Percentiles rank a stretch among this genome's conserved stretches.
phyloP scores from a whole-genome alignment of 1,139 yeast genomes.

The Nakaseomyces bracarensis region DNA sequence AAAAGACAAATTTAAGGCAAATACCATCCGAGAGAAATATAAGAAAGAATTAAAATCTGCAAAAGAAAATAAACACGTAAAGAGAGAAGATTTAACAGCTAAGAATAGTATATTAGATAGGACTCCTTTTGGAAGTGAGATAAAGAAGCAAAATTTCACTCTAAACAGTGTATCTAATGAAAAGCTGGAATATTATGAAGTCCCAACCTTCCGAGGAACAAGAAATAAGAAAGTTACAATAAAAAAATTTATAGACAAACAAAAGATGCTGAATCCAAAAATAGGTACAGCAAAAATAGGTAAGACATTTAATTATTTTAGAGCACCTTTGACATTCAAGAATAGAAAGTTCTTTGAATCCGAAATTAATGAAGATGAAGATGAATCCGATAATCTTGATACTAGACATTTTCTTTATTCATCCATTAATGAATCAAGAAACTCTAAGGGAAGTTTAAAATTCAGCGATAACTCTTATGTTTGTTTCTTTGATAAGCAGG shows the following conservation, averaged over 20 bases:
- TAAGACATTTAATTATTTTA: background rate
- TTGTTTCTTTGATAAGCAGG: slow-evolving; percentile 3
- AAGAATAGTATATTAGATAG: background rate
- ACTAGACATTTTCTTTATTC: too few species aligned
- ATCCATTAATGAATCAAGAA: background rate
- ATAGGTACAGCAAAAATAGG: background rate
- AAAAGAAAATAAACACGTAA: background rate
- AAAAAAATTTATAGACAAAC: background rate
- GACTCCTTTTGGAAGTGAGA: too few species aligned
- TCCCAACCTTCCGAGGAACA: slow-evolving; percentile 1
- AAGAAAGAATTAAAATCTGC: too few species aligned
- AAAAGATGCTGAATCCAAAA: background rate
- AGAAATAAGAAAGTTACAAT: background rate
- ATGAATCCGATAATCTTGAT: background rate
- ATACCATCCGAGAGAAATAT: too few species aligned
- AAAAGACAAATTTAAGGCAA: too few species aligned
- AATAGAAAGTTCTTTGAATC: slow-evolving; percentile 1
- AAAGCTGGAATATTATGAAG: background rate
- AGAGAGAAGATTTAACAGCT: background rate
- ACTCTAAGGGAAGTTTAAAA: slow-evolving; percentile 1
- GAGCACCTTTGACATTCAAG: slow-evolving; percentile 1
- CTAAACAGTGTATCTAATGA: background rate
- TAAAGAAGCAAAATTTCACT: too few species aligned
- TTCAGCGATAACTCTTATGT: slow-evolving; percentile 1
- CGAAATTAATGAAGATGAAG: background rate